Percentiles rank a stretch among this genome's conserved stretches.
These are phyloP conservation scores for Coemansia sp. DNA, from an alignment of 192 early-diverging fungal genomes.

Conservation along the genomic window DNA sequence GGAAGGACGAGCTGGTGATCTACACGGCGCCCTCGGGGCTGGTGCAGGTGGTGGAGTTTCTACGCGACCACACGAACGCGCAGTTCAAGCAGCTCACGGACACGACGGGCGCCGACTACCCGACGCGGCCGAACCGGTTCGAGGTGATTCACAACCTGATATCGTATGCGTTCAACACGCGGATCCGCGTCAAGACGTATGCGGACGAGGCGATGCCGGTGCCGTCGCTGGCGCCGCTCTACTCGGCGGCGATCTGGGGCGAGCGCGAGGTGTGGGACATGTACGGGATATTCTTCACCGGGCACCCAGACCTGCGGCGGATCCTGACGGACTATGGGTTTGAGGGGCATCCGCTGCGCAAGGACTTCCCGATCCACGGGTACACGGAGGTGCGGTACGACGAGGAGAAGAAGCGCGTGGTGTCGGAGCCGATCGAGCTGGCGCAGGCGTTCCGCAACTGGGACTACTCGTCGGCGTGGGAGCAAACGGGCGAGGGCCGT, in stretches of 20 bases:
- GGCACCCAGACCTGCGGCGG: conserved; percentile 92
- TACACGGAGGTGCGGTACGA: conserved; percentile 99
- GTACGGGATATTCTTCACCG: conserved; percentile 95
- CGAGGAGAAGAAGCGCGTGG: conserved; percentile 96
- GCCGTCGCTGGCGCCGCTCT: conserved; percentile 77
- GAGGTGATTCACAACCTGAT: conserved; percentile 95
- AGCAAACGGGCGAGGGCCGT: conserved; percentile 66
- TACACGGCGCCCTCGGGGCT: conserved; percentile 83
- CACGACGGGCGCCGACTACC: conserved; percentile 89
- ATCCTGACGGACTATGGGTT: conserved; percentile 99
- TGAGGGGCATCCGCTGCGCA: conserved; percentile 90
- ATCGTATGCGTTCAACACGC: conserved; percentile 79
- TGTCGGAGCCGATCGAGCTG: conserved; percentile 93
- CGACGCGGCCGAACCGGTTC: conserved; percentile 86
- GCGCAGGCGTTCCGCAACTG: conserved; percentile 95
- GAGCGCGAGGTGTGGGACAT: conserved; percentile 99
- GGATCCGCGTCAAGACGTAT: conserved; percentile 97
- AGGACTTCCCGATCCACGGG: conserved; percentile 99
- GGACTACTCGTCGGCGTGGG: conserved; percentile 96
- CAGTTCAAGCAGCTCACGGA: conserved; percentile 93
- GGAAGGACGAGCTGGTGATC: conserved; percentile 97
- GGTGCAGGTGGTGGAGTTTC: conserved; percentile 75
- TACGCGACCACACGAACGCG: conserved; percentile 86
- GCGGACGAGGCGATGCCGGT: conserved; percentile 87
- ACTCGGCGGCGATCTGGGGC: conserved; percentile 89